Base-by-base conservation (phyloP, 139 green algal species). In the Chlorella sp. region DNA sequence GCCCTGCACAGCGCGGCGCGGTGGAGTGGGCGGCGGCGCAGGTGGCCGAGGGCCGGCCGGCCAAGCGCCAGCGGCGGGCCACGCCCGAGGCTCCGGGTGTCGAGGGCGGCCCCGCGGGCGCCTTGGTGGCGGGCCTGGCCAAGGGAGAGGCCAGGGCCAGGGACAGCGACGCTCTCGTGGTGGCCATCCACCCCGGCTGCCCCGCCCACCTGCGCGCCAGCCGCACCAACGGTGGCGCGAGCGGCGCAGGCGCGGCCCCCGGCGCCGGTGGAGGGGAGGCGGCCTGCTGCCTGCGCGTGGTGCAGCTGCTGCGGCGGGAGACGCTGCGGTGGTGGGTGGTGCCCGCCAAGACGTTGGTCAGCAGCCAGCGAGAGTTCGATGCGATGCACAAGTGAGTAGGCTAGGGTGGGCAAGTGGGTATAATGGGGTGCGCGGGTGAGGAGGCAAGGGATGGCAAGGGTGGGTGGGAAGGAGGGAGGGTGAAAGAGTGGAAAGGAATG, bases 241-340 rank as follows among this genome's bases (percentile, higher is more conserved):
- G n/a, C n/a, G n/a, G n/a, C n/a, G n/a, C n/a, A n/a, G n/a, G n/a
- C n/a, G n/a, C n/a, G n/a, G n/a, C n/a, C n/a, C n/a, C n/a, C n/a
- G n/a, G n/a, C n/a, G n/a, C n/a, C n/a, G n/a, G n/a, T n/a, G n/a
- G n/a, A n/a, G n/a, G n/a, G n/a, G n/a, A n/a, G n/a, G n/a, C n/a
- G n/a, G 68, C 73, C 8, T 59, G 40, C n/a, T 88, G 82, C 76
- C 76, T 72, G 71, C 27, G 41, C 2, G 60, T 73, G n/a, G 2
- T 81, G 46, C 17, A 60, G 40, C 29, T 38, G 27, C 60, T 81
- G 60, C 74, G 71, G 67, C 31, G 58, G 2, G 36, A 45, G 3
- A 46, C 61, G 3, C 42, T n/a, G 7, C 60, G 55, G 40, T 91
- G 83, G 88, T 81, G 65, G 70, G 27, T 90, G 14, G 64, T 61